Conservation (phyloP, 2,329 filamentous ascomycete species). For the Penicillium sp. region DNA sequence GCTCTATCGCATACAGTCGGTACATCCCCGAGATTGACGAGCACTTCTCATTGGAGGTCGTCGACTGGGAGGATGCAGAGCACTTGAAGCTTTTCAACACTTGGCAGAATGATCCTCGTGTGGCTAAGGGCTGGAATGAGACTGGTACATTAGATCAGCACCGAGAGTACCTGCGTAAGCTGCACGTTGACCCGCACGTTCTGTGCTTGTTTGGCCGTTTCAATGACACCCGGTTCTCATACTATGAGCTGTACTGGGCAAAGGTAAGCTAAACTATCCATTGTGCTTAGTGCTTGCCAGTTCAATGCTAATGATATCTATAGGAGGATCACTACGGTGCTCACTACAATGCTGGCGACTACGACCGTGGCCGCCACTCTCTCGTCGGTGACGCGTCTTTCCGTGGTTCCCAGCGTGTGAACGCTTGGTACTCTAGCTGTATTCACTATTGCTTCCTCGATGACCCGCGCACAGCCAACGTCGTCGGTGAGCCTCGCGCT, state of each 20-base stretch:
- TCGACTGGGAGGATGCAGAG: constrained; percentile 64
- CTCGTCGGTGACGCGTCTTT: constrained; percentile 59
- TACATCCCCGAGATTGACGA: constrained; percentile 75
- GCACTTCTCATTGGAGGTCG: constrained; percentile 73
- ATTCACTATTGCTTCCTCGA: constrained; percentile 63
- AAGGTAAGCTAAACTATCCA: constrained; percentile 48
- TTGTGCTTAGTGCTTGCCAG: neutral
- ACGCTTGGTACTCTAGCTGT: constrained; percentile 58
- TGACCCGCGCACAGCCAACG: constrained; percentile 55
- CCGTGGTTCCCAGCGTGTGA: constrained; percentile 57
- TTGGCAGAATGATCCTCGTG: constrained; percentile 83
- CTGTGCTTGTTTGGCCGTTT: constrained; percentile 70
- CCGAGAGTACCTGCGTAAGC: constrained; percentile 66
- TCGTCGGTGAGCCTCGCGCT: constrained; percentile 67
- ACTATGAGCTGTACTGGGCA: constrained; percentile 80
- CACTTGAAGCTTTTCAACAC: constrained; percentile 72
- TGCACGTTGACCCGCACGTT: constrained; percentile 71
- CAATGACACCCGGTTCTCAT: constrained; percentile 69
- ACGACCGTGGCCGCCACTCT: constrained; percentile 61
- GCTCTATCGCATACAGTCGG: constrained; percentile 72
- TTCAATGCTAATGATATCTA: constrained; percentile 2
- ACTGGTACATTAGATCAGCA: constrained; percentile 75
- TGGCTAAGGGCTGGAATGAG: constrained; percentile 78
- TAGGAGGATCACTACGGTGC: constrained; percentile 62
- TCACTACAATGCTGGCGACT: constrained; percentile 57